Evolutionary conservation across 495 filamentous ascomycete species (phyloP).

Genomic region (Trichoderma parareesei): DNA sequence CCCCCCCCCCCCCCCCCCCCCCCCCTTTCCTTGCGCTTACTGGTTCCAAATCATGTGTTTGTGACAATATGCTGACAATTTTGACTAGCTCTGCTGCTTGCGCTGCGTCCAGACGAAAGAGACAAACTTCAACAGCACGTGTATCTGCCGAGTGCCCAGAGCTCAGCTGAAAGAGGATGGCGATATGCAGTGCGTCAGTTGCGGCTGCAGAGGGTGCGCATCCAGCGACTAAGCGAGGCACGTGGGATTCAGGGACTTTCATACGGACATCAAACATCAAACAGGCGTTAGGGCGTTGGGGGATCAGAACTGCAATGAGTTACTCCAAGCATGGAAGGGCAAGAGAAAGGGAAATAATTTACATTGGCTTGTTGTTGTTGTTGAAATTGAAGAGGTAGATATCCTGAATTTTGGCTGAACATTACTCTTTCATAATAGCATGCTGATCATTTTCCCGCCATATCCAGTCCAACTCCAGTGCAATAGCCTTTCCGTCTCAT

Average conservation of each 20-base stretch:
- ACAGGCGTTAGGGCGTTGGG: not conserved
- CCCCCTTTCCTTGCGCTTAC: not conserved
- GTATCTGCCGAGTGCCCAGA: slow-evolving; percentile 93
- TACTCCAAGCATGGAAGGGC: not conserved
- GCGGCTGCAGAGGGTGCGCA: slow-evolving; percentile 86
- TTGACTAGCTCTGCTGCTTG: slow-evolving; percentile 71
- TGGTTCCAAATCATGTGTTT: not conserved
- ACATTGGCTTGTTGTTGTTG: slow-evolving; percentile 12
- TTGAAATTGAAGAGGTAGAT: not conserved
- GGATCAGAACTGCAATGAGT: not conserved
- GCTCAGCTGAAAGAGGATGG: slow-evolving; percentile 86
- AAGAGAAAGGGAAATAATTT: slow-evolving; percentile 6
- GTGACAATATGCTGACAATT: slow-evolving; percentile 15
- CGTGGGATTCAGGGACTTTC: not conserved
- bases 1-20: too few relatives aligned
- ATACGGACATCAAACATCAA: not conserved
- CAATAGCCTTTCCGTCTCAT: slow-evolving; percentile 12
- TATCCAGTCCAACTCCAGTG: slow-evolving; percentile 9
- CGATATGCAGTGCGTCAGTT: slow-evolving; percentile 88
- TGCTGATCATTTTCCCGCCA: not conserved
- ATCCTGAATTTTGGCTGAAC: slow-evolving; percentile 8
- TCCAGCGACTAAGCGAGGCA: slow-evolving; percentile 58
- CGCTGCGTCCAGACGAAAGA: slow-evolving; percentile 98
- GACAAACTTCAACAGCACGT: slow-evolving; percentile 96
- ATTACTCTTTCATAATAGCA: not conserved